phyloP scores from a whole-genome alignment of 805 yeast species.

The Wickerhamiella bombiphila region DNA sequence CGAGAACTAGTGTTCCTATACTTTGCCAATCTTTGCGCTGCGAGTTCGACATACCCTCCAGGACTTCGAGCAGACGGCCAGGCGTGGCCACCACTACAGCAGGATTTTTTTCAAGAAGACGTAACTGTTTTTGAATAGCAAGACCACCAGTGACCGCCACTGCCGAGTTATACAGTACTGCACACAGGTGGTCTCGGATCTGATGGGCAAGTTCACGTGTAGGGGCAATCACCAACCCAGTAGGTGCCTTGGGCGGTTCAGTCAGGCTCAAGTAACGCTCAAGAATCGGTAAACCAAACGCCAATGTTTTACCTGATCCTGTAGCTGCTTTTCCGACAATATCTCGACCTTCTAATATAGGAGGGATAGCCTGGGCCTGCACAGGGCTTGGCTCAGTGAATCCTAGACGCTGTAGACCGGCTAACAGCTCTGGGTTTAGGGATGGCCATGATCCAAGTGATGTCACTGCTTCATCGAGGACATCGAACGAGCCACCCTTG shows the following conservation, averaged over 20 bases:
- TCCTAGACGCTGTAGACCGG: slow-evolving; percentile 43
- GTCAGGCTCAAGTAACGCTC: slow-evolving; percentile 36
- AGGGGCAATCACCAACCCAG: slow-evolving; percentile 76
- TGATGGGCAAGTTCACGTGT: slow-evolving; percentile 95
- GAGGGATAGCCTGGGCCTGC: slow-evolving; percentile 62
- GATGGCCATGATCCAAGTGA: slow-evolving; percentile 25
- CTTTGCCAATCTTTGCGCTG: slow-evolving; percentile 29
- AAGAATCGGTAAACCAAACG: slow-evolving; percentile 84
- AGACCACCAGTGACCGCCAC: slow-evolving; percentile 88
- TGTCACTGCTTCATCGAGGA: slow-evolving; percentile 10
- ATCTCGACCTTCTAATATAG: slow-evolving; percentile 58
- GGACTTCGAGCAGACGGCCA: slow-evolving; percentile 68
- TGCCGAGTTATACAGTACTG: slow-evolving; percentile 27
- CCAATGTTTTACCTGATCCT: slow-evolving; percentile 94
- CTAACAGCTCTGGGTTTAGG: slow-evolving; percentile 33
- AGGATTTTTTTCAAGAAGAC: slow-evolving; percentile 55
- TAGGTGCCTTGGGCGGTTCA: slow-evolving; percentile 6
- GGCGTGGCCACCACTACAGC: slow-evolving; percentile 86
- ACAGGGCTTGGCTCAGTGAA: slow-evolving; percentile 71
- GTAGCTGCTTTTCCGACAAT: slow-evolving; percentile 93
- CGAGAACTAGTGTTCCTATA: slow-evolving; percentile 50
- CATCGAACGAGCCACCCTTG: slow-evolving; percentile 8
- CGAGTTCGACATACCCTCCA: slow-evolving; percentile 32
- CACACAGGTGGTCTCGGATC: slow-evolving; percentile 62
- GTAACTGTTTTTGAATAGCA: slow-evolving; percentile 82